Evolutionary conservation across 2,329 filamentous ascomycete species (phyloP), one percentile per base, ranked within the genome.

Genomic region (Grosmannia penicillata): DNA sequence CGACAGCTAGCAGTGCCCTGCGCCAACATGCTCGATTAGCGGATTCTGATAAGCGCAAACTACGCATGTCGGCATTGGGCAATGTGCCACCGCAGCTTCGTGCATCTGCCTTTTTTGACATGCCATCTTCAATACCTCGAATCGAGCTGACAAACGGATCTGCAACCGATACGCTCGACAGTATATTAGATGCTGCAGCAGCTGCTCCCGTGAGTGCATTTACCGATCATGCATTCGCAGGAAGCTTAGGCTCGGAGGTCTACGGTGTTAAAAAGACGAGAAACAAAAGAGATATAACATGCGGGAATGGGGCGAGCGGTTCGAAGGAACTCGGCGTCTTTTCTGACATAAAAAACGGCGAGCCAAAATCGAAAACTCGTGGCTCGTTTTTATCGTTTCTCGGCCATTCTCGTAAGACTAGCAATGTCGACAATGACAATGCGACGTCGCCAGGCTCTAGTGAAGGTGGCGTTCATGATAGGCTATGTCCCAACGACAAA

Each of bases 31-130:
- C 49, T 9, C 50, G 48, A 4, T 37, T 56, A 26, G 44, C 49
- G 3, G 53, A 56, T 19, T 35, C 48, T 1, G 55, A 59, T 18
- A 62, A 57, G 31, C 59, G 60, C 36, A 58, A 56, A 42, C 59
- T 61, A 2, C 58, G 53, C 15, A 41, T 57, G 40, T 52, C 54
- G 43, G 56, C 40, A 4, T 21, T 56, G 38, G 46, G 72, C 15
- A 64, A 68, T 14, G 55, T 95, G 13, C 86, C 89, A 3, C 75
- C 89, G 0, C 85, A 93, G 49, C 68, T 96, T 26, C 75, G 89
- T 43, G 91, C 91, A n/a, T 93, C 79, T 49, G 75, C 82, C 22
- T 96, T 84, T 59, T 96, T 96, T 51, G 87, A 96, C 41, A 50
- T 74, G 18, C 79, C 79, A 1, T 53, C 60, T 3, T 53, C 69